Percentiles rank a stretch among this genome's conserved stretches.
phyloP scores from a whole-genome alignment of 2,329 filamentous ascomycete genomes.

The Pseudogymnoascus sp. region DNA sequence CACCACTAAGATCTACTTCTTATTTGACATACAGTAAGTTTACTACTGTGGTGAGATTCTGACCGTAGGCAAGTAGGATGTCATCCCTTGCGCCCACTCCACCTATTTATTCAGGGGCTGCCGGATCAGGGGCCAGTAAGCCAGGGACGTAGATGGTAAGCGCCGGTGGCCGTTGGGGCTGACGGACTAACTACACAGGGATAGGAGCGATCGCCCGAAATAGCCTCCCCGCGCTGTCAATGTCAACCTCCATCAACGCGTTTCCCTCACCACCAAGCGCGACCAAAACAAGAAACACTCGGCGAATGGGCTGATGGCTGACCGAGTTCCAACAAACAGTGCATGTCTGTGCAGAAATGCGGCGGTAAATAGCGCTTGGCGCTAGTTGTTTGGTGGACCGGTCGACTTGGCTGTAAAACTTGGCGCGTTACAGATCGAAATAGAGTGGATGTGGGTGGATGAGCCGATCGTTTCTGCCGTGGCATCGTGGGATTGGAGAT shows the following conservation, averaged over 20 bases:
- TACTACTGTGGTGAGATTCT: not conserved
- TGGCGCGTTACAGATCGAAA: conserved; percentile 5
- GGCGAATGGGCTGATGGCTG: not conserved
- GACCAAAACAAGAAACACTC: not conserved
- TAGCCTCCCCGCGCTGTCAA: not conserved
- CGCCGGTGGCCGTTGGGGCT: not conserved
- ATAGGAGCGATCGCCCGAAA: not conserved
- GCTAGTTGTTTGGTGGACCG: not conserved
- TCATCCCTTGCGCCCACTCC: not conserved
- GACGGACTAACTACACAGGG: not conserved
- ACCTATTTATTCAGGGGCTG: not conserved
- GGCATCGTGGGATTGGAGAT: not conserved
- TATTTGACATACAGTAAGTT: not conserved
- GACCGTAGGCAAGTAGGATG: not conserved
- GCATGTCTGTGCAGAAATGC: not conserved
- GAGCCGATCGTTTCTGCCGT: not conserved
- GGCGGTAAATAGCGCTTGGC: not conserved
- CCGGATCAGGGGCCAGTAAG: not conserved
- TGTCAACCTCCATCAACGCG: not conserved
- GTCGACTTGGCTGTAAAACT: not conserved
- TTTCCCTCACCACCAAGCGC: not conserved
- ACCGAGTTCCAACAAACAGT: not conserved
- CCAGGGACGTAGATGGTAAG: not conserved
- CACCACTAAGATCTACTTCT: not conserved
- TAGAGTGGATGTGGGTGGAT: not conserved